phyloP scores from a whole-genome alignment of 2,329 filamentous ascomycete species.

The Phoma herbarum region DNA sequence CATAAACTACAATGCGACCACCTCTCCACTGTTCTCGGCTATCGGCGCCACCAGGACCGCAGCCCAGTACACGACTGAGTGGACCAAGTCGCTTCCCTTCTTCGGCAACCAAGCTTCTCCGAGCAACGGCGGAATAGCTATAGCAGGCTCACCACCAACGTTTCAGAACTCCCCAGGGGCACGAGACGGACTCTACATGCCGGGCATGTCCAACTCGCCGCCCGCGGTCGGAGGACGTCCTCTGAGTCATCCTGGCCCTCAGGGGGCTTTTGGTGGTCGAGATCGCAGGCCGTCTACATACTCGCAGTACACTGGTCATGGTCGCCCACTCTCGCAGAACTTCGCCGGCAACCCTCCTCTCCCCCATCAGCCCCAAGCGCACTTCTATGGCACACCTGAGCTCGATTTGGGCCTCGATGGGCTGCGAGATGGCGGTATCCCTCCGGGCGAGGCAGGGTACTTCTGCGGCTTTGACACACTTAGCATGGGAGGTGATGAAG shows the following conservation, averaged over 20 bases:
- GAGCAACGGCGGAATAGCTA: constrained; percentile 52
- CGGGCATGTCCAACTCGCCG: constrained; percentile 52
- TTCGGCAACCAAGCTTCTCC: constrained; percentile 54
- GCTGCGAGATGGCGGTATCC: constrained; percentile 60
- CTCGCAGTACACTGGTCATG: constrained; percentile 55
- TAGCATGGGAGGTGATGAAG: constrained; percentile 56
- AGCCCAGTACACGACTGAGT: constrained; percentile 55
- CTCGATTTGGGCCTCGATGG: constrained; percentile 68
- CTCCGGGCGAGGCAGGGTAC: constrained; percentile 74
- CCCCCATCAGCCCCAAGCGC: constrained; percentile 77
- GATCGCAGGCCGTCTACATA: constrained; percentile 63
- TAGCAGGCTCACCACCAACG: constrained; percentile 57
- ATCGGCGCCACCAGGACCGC: constrained; percentile 49
- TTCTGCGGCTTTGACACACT: constrained; percentile 84
- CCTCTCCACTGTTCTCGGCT: constrained; percentile 51
- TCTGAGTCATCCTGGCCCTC: constrained; percentile 59
- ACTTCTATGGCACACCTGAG: constrained; percentile 79
- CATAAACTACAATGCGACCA: constrained; percentile 49
- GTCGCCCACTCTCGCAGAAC: constrained; percentile 54
- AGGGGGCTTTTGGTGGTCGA: constrained; percentile 54
- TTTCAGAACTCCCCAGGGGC: constrained; percentile 47
- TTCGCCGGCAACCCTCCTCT: constrained; percentile 68
- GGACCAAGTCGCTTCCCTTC: constrained; percentile 56
- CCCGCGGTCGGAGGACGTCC: constrained; percentile 42
- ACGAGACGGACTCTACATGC: constrained; percentile 42